phyloP scores from a whole-genome alignment of 140 eudicot species.

The Anethum foeniculum region DNA sequence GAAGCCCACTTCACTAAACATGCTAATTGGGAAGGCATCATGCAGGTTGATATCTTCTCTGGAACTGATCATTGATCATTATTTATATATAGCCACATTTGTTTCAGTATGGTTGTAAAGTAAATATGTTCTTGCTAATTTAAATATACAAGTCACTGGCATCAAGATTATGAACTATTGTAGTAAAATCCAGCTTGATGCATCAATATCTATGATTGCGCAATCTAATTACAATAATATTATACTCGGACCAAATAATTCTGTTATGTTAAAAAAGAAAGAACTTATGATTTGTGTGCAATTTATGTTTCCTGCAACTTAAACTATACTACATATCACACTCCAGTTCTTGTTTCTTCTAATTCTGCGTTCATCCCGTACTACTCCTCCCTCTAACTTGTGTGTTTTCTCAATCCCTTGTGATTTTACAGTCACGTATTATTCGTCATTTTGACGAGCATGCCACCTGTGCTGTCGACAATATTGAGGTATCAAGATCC shows the following conservation, averaged over 20 bases:
- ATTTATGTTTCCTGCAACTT: neutral
- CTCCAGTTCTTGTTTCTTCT: neutral
- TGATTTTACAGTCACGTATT: slow-evolving; percentile 53
- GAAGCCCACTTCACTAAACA: slow-evolving; percentile 71
- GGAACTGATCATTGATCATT: neutral
- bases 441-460: slow-evolving; percentile 83
- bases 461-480: slow-evolving; percentile 79
- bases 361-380: neutral
- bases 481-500: slow-evolving; percentile 55
- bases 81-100: neutral
- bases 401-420: neutral
- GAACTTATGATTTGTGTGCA: neutral
- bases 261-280: too few species aligned
- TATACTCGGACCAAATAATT: neutral
- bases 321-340: too few species aligned
- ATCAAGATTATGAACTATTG: neutral
- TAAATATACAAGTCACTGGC: neutral
- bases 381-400: neutral
- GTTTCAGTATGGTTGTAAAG: neutral
- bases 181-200: neutral
- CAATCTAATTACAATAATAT: neutral
- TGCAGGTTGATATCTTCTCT: slow-evolving; percentile 39
- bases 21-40: slow-evolving; percentile 93
- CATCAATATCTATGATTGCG: neutral
- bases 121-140: neutral